These are phyloP conservation scores for Cymbopogon citratus DNA, from an alignment of 176 grass and related monocot genomes.

Conservation along the genomic window DNA sequence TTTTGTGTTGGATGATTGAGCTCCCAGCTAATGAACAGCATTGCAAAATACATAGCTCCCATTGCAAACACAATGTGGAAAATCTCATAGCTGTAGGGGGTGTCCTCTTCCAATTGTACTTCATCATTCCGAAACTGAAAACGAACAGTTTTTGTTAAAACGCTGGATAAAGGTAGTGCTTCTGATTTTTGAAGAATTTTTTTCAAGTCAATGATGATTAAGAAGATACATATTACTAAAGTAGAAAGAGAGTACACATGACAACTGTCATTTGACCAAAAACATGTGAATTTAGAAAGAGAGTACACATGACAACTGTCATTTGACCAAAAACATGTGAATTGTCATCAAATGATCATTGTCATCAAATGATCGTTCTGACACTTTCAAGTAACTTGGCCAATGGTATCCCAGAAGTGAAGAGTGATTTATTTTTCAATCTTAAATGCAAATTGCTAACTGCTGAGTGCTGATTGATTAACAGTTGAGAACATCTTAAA, in stretches of 20 bases:
- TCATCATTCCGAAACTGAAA: constrained; percentile 64
- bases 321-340: neutral
- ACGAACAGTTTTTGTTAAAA: constrained; percentile 7
- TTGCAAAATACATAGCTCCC: constrained; percentile 93
- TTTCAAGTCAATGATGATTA: neutral
- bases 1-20: constrained; percentile 68
- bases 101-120: constrained; percentile 50
- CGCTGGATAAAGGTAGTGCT: neutral
- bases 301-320: neutral
- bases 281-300: neutral
- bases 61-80: constrained; percentile 87
- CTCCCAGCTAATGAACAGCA: constrained; percentile 96
- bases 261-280: neutral
- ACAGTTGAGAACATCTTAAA: neutral
- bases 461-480: neutral
- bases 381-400: neutral
- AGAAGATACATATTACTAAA: no score
- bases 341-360: no score
- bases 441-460: neutral
- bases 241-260: no score
- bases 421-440: neutral
- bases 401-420: neutral
- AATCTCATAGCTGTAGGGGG: constrained; percentile 66
- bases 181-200: neutral
- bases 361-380: neutral